Base-by-base conservation (phyloP, 331 rosid species). In the Quercus phellos region DNA sequence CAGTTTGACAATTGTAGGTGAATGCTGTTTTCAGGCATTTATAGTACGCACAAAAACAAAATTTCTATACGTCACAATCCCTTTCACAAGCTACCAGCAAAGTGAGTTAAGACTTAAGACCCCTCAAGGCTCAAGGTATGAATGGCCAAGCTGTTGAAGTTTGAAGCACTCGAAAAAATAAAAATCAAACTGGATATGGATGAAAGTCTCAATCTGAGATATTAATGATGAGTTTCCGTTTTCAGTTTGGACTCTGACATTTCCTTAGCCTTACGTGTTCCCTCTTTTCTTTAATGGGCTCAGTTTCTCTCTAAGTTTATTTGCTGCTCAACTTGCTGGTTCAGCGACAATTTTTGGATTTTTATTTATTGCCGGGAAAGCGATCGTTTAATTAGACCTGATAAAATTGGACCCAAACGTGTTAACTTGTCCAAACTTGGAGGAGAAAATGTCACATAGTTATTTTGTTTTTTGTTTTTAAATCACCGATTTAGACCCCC, bases 21-120 rank as follows among this genome's bases (percentile, higher is more conserved):
- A 83, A 81, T 83, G 96, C 93, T 87, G 83, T 87, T 94, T 88
- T 94, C 96, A 88, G 84, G 84, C 97, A 90, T 88, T 94, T 88
- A 90, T 80, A 87, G 30, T 76, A 79, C 67, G n/a, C 90, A 38
- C 12, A 38, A 2, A 0, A 91, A 72, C 98, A 77, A 85, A 81
- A 87, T 80, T 81, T 84, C 17, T 87, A 42, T 76, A 82, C 82
- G 75, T 84, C 90, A 82, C 81, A 55, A 74, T 79, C 88, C 77
- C 60, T 75, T 66, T 87, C 88, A 79, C 60, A 84, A 56, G 63
- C 63, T 56, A 22, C 64, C 30, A 3, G 12, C 46, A 38, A 38
- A 3, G 64, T 4, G 16, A 56, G 24, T 21, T 56, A 21, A 55
- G 61, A 55, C 75, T 55, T 55, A 55, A 56, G 6, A 56, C 73